Conservation (phyloP, 768 basidiomycete species). For the Boletus reticulatus region DNA sequence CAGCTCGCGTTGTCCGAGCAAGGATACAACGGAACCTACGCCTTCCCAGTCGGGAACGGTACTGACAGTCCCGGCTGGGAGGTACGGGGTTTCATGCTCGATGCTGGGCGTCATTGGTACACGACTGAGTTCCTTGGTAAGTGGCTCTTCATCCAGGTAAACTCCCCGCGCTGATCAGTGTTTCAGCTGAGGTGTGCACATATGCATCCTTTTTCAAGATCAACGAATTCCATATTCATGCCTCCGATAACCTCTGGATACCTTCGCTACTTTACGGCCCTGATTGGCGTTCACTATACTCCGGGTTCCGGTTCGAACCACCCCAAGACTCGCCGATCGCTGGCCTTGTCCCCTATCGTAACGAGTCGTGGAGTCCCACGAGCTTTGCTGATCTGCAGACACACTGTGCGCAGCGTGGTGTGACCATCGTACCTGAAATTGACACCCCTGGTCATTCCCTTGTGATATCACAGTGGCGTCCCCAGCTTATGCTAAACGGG, state of each 20-base stretch:
- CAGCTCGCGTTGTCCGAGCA: conserved; percentile 31
- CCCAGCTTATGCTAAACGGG: conserved; percentile 36
- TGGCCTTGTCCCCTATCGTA: conserved; percentile 36
- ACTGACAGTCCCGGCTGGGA: conserved; percentile 44
- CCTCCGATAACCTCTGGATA: conserved; percentile 44
- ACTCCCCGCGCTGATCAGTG: not conserved
- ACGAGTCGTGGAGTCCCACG: conserved; percentile 40
- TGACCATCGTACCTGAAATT: conserved; percentile 42
- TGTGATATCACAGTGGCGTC: conserved; percentile 45
- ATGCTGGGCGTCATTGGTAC: conserved; percentile 46
- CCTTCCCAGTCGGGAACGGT: conserved; percentile 34
- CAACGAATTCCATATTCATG: conserved; percentile 43
- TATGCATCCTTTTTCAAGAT: conserved; percentile 47
- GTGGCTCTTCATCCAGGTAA: not conserved
- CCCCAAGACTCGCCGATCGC: conserved; percentile 31
- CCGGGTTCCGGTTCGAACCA: conserved; percentile 42
- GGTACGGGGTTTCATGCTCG: conserved; percentile 45
- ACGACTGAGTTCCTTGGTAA: conserved; percentile 37
- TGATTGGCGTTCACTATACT: conserved; percentile 40
- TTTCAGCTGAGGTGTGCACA: conserved; percentile 40
- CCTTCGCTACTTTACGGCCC: conserved; percentile 37
- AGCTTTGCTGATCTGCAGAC: conserved; percentile 35
- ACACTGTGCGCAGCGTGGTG: conserved; percentile 37
- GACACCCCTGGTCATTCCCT: conserved; percentile 46
- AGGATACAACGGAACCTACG: conserved; percentile 6